A percentile compares a stretch with the other conserved stretches of the same genome.
Evolutionary conservation across 257 asterid genomes (phyloP).

Genomic region (Gentiana macrophylla): DNA sequence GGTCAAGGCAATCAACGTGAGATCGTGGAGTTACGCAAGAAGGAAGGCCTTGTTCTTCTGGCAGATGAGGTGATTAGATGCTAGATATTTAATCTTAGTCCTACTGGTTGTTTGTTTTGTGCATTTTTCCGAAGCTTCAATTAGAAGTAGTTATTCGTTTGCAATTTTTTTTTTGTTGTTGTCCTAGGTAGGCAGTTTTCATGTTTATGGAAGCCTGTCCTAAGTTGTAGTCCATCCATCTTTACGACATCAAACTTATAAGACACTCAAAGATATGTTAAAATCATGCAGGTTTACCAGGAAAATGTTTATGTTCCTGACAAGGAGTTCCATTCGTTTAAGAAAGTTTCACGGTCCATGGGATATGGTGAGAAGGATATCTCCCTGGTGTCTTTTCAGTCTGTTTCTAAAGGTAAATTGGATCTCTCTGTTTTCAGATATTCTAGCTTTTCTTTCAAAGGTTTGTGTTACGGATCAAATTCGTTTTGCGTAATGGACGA

Average conservation of each 20-base stretch:
- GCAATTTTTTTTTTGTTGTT: neutral
- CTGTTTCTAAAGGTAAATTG: conserved; percentile 77
- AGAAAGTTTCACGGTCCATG: conserved; percentile 73
- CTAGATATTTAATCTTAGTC: neutral
- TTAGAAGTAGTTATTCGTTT: neutral
- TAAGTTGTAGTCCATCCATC: too few species aligned
- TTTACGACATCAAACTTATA: too few species aligned
- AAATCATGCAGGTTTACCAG: conserved; percentile 72
- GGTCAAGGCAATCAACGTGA: conserved; percentile 56
- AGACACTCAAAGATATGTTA: neutral
- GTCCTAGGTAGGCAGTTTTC: neutral
- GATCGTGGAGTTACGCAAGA: conserved; percentile 92
- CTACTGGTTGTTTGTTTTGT: conserved; percentile 3
- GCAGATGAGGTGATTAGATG: conserved; percentile 77
- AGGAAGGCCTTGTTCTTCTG: conserved; percentile 93
- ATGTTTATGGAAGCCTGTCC: neutral
- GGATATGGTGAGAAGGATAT: conserved; percentile 81
- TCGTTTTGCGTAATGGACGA: too few species aligned
- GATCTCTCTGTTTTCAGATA: neutral
- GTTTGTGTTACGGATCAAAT: too few species aligned
- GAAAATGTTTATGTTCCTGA: conserved; percentile 91
- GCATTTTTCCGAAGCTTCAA: neutral
- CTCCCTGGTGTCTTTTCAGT: conserved; percentile 79
- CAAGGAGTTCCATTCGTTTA: conserved; percentile 87
- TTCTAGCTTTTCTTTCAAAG: neutral